Percentiles rank a stretch among this genome's conserved stretches.
Evolutionary conservation across 106 monocot species (phyloP).

Genomic region (Phalaenopsis equestris): DNA sequence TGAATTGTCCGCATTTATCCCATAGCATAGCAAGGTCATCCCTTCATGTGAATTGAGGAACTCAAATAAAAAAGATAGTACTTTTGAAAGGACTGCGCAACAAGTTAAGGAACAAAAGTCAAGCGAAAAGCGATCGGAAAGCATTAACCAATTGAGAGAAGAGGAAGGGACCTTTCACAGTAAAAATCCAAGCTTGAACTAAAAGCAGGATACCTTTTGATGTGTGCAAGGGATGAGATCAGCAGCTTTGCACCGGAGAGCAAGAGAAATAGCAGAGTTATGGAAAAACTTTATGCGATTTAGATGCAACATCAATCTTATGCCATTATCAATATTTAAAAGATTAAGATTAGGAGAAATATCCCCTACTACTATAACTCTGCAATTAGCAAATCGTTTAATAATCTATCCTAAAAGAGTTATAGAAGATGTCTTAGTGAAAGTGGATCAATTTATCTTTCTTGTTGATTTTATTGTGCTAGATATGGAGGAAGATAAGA

Average conservation of each 20-base stretch:
- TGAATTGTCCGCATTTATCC: background rate
- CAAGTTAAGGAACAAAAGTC: background rate
- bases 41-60: background rate
- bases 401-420: too few species aligned
- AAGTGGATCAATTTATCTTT: too few species aligned
- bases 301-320: too few species aligned
- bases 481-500: too few species aligned
- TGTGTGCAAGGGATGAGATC: background rate
- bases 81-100: background rate
- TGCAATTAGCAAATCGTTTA: too few species aligned
- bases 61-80: background rate
- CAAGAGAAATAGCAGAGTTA: background rate
- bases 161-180: background rate
- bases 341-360: too few species aligned
- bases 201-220: background rate
- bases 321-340: too few species aligned
- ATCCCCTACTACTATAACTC: too few species aligned
- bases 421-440: too few species aligned
- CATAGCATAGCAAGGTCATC: background rate
- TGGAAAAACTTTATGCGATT: too few species aligned
- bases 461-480: too few species aligned
- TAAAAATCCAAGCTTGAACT: background rate
- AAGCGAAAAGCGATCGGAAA: background rate
- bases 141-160: background rate
- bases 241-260: background rate